Conservation (phyloP, 352 stramenopile genomes). For the Phytophthora chlamydospora region DNA sequence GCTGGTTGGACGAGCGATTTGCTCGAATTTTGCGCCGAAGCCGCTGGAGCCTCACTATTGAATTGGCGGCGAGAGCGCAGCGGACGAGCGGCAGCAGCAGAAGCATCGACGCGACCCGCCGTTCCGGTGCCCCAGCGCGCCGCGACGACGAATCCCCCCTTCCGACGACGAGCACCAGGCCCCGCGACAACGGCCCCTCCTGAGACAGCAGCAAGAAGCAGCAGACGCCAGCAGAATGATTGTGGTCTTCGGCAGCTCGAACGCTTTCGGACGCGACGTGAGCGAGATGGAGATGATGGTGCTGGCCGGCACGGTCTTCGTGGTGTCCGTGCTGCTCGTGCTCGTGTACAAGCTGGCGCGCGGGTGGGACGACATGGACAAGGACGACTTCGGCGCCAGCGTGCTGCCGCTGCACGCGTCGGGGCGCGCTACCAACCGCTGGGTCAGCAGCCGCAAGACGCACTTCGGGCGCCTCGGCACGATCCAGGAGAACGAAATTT, state of each 20-base stretch:
- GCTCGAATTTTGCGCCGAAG: constrained; percentile 12
- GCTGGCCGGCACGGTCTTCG: constrained; percentile 69
- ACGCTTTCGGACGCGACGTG: constrained; percentile 74
- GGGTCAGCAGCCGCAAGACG: constrained; percentile 65
- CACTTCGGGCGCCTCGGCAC: constrained; percentile 74
- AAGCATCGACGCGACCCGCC: neutral
- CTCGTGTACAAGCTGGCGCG: constrained; percentile 79
- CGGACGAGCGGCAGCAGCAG: constrained; percentile 10
- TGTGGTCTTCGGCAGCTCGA: constrained; percentile 73
- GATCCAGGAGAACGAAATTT: constrained; percentile 73
- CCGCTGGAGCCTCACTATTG: constrained; percentile 23
- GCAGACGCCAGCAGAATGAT: constrained; percentile 49
- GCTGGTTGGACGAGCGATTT: constrained; percentile 21
- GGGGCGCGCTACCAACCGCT: constrained; percentile 57
- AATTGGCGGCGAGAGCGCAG: constrained; percentile 15
- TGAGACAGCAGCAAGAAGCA: constrained; percentile 5
- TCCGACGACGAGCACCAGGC: neutral
- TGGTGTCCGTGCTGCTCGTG: constrained; percentile 74
- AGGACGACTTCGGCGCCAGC: constrained; percentile 44
- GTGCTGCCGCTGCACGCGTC: constrained; percentile 50
- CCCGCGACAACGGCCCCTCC: constrained; percentile 18
- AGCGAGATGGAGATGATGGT: constrained; percentile 76
- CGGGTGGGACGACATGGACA: constrained; percentile 66
- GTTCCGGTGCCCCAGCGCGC: constrained; percentile 13
- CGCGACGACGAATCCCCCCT: neutral